These are phyloP conservation scores for Jimgerdemannia lactiflua DNA, from an alignment of 192 early-diverging fungal species.

Conservation along the genomic window DNA sequence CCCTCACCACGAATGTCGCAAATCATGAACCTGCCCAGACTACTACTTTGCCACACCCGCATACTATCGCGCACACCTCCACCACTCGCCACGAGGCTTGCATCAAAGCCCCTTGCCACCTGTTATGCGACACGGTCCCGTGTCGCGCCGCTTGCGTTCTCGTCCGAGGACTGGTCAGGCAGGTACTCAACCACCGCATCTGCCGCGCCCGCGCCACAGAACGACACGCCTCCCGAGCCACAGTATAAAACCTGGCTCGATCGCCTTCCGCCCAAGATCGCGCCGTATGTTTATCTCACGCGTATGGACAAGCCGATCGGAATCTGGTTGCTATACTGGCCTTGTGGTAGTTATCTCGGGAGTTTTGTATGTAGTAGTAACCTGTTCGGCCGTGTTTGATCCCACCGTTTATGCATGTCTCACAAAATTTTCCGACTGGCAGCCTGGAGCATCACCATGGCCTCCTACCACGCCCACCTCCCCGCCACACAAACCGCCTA, in stretches of 20 bases:
- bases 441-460: constrained; percentile 78
- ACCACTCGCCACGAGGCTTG: not conserved
- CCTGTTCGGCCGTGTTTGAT: not conserved
- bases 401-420: constrained; percentile 21
- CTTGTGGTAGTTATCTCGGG: constrained; percentile 64
- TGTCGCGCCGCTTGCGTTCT: not conserved
- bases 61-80: not conserved
- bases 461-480: constrained; percentile 54
- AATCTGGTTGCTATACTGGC: constrained; percentile 89
- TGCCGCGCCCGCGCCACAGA: not conserved
- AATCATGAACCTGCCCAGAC: not conserved
- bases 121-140: not conserved
- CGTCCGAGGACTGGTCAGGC: not conserved
- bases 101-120: not conserved
- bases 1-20: not conserved
- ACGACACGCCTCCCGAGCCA: not conserved
- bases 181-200: not conserved
- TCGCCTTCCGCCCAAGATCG: constrained; percentile 46
- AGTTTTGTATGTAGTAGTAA: constrained; percentile 9
- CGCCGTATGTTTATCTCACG: constrained; percentile 73
- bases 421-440: not conserved
- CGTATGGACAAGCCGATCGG: constrained; percentile 91
- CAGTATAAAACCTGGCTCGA: constrained; percentile 49
- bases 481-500: constrained; percentile 48
- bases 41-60: not conserved